A percentile compares a stretch with the other conserved stretches of the same genome.
Evolutionary conservation across 805 yeast genomes (phyloP).

Genomic region (Yarrowia osloensis): DNA sequence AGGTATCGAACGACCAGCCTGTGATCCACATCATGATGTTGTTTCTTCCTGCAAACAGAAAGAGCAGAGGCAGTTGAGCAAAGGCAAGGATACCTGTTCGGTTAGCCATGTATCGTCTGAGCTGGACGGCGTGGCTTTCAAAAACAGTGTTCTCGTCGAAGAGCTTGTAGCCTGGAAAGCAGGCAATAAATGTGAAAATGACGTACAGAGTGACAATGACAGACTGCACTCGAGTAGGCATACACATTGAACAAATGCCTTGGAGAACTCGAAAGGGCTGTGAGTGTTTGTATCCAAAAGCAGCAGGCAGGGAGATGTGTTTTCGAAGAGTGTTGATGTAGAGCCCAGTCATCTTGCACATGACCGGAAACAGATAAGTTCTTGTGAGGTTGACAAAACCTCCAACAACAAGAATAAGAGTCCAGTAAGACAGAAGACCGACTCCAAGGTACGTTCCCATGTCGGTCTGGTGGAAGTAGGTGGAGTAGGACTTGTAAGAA

Average conservation of each 20-base stretch:
- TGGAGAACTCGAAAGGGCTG: slow-evolving; percentile 35
- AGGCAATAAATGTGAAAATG: slow-evolving; percentile 42
- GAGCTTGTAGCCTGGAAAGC: slow-evolving; percentile 41
- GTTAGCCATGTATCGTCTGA: slow-evolving; percentile 51
- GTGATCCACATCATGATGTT: slow-evolving; percentile 63
- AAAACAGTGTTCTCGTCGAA: slow-evolving; percentile 45
- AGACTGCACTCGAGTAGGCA: slow-evolving; percentile 58
- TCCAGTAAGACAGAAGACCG: slow-evolving; percentile 41
- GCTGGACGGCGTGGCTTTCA: slow-evolving; percentile 43
- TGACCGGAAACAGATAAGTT: slow-evolving; percentile 30
- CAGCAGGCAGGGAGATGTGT: slow-evolving; percentile 45
- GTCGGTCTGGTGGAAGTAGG: not conserved
- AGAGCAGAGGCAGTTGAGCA: slow-evolving; percentile 46
- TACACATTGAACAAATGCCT: slow-evolving; percentile 35
- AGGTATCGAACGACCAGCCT: slow-evolving; percentile 63
- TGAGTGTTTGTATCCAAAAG: slow-evolving; percentile 43
- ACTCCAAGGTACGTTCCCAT: slow-evolving; percentile 35
- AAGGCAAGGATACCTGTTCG: slow-evolving; percentile 56
- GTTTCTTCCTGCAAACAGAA: slow-evolving; percentile 65
- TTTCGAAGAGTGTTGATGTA: slow-evolving; percentile 36
- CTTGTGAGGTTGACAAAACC: slow-evolving; percentile 35
- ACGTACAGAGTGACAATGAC: slow-evolving; percentile 48
- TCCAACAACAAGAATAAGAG: slow-evolving; percentile 36
- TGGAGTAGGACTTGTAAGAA: not conserved
- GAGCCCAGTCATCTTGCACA: slow-evolving; percentile 5